Base-by-base conservation (phyloP, 768 basidiomycete species). In the Lyophyllum atratum region DNA sequence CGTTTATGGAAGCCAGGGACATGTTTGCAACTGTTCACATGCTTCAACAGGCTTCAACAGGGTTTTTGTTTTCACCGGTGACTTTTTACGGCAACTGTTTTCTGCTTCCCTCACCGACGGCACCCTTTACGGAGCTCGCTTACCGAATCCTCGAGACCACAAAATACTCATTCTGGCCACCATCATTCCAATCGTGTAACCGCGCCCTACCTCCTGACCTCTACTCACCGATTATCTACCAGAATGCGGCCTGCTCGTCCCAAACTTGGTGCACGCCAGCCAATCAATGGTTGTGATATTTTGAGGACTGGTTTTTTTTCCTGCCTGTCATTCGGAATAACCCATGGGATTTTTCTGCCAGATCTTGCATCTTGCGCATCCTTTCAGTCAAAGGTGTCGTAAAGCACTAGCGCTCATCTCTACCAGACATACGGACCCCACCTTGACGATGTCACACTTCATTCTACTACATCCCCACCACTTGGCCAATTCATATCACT, bases 21-120 rank as follows among this genome's bases (percentile, higher is more conserved):
- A 44, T 11, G 43, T 44, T 49, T 22, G 11, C 26, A 29, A 26
- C 15, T 48, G 26, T 24, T 48, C 31, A 28, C 28, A 48, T n/a
- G 28, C 12, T n/a, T n/a, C n/a, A n/a, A n/a, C n/a, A n/a, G n/a
- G n/a, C 2, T 31, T 22, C 4, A 37, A 28, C 47, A 48, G 47
- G 28, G 39, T 26, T 31, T 39, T 53, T 53, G 42, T 45, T 49
- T 60, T 33, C 26, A 53, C 42, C 53, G 45, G 54, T 14, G 11
- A n/a, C 21, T 44, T 44, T 24, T 49, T 49, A 49, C 48, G 48
- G 48, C 31, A 49, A 49, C 15, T 31, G 44, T n/a, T 37, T 15
- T 9, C 34, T 15, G 12, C 34, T 15, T 37, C 12, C 34, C 48
- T 31, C 48, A 34, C 31, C 31, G 31, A 34, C 31, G 28, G 31